These are phyloP conservation scores for Tuber indicum DNA, from an alignment of 495 filamentous ascomycete species.

Conservation along the genomic window DNA sequence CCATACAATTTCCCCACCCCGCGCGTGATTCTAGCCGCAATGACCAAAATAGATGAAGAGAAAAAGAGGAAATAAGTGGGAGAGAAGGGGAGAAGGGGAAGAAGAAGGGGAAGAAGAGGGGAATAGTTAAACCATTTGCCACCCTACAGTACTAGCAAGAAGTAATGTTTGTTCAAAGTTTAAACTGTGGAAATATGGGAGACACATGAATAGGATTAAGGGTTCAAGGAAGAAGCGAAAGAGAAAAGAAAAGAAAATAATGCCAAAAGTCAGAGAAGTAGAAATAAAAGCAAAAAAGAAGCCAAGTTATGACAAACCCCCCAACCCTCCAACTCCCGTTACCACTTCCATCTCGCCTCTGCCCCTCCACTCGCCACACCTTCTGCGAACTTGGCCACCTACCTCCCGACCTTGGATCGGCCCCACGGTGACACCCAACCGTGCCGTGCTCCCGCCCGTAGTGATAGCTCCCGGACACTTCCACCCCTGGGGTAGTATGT, in stretches of 20 bases:
- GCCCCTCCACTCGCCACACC: background rate
- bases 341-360: slow-evolving; percentile 13
- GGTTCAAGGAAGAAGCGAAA: background rate
- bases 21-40: background rate
- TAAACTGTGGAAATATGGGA: background rate
- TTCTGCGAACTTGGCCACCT: background rate
- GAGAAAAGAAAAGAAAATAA: background rate
- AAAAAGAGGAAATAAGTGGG: background rate
- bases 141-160: background rate
- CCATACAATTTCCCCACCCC: background rate
- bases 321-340: slow-evolving; percentile 8
- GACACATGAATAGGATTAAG: background rate
- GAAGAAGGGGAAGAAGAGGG: too few relatives aligned
- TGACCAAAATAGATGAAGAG: background rate
- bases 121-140: background rate
- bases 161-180: background rate
- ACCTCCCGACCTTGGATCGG: slow-evolving; percentile 58
- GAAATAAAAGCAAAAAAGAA: background rate
- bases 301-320: slow-evolving; percentile 30
- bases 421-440: slow-evolving; percentile 54
- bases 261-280: background rate
- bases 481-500: slow-evolving; percentile 31
- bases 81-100: background rate
- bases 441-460: slow-evolving; percentile 34
- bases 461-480: background rate